Base-by-base conservation (phyloP, 2,329 filamentous ascomycete species). In the Trichothecium sympodiale region DNA sequence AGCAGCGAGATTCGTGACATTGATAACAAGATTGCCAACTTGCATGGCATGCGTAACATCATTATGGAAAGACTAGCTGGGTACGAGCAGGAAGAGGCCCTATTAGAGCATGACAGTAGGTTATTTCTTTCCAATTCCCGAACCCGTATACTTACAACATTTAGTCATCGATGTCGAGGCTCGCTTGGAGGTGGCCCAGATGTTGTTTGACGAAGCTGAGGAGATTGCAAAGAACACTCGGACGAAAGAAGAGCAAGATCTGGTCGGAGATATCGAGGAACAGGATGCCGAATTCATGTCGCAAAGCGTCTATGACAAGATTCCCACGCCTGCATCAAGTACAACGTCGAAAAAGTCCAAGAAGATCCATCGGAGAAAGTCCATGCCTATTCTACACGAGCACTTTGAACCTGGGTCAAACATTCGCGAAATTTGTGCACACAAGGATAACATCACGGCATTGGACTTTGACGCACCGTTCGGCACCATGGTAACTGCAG, bases 401-500 rank as follows among this genome's bases (percentile, higher is more conserved):
- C 87, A 96, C 59, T 85, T 95, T 54, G 80, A 93, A 44, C 80
- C 89, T 4, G 91, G 91, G 14, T 87, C 84, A 25, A 77, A 74
- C 50, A 94, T 98, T 50, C 82, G 82, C 46, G 85, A 95, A 55
- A 72, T 96, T 38, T 80, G 84, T 46, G 87, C 89, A 3, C 91
- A 98, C 56, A 78, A 77, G 35, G 91, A 98, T 54, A 74, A 73
- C 39, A 82, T 98, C 42, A 94, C 88, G 1, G 83, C 89, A 7
- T 57, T 98, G 41, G 91, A 96, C 60, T 98, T 98, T 56, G 91
- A 98, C 55, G 83, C 82, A n/a, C 91, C 91, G 0, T 96, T 96
- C 56, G 91, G 91, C 13, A 93, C 86, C 15, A 77, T 96, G 74
- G 86, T 96, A 5, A 89, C 87, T 7, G 82, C 91, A 8, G 84